Conservation (phyloP, 2,329 filamentous ascomycete species). For the Pseudocercospora musae region DNA sequence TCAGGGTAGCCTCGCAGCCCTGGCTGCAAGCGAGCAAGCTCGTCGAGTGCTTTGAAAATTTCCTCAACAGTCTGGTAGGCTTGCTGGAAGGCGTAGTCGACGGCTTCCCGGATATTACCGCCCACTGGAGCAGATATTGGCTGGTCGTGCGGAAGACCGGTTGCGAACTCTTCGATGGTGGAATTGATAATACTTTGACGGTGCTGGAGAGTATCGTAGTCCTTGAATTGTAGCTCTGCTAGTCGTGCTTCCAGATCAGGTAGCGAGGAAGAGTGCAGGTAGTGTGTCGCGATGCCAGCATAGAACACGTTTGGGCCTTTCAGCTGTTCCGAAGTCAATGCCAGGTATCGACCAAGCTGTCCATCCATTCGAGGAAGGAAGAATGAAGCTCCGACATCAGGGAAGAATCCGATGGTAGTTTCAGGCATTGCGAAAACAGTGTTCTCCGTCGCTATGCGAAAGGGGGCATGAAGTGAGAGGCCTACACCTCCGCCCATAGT, state of each 20-base stretch:
- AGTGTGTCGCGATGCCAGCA: conserved; percentile 90
- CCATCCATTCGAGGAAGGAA: conserved; percentile 91
- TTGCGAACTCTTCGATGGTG: conserved; percentile 88
- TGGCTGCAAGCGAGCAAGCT: conserved; percentile 40
- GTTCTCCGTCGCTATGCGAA: conserved; percentile 92
- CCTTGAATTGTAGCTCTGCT: conserved; percentile 82
- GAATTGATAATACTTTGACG: conserved; percentile 72
- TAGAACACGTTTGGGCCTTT: conserved; percentile 84
- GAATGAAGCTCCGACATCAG: conserved; percentile 94
- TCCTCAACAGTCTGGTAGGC: conserved; percentile 56
- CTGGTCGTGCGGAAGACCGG: conserved; percentile 75
- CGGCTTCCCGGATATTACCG: conserved; percentile 70
- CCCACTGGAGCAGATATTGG: conserved; percentile 36
- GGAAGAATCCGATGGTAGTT: conserved; percentile 97
- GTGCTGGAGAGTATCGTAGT: conserved; percentile 62
- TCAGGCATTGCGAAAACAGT: conserved; percentile 98
- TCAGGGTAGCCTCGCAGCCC: conserved; percentile 36
- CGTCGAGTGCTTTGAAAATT: conserved; percentile 66
- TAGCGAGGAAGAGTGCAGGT: conserved; percentile 85
- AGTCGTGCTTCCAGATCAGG: conserved; percentile 78
- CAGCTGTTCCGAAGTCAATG: conserved; percentile 80
- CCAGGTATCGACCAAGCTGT: conserved; percentile 83
- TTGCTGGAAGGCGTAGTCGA: conserved; percentile 63
- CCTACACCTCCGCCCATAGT: conserved; percentile 98
- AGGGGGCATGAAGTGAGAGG: conserved; percentile 88